A percentile compares a stretch with the other conserved stretches of the same genome.
Conservation (phyloP, 352 stramenopile genomes). For the Lagenidium sp. region DNA sequence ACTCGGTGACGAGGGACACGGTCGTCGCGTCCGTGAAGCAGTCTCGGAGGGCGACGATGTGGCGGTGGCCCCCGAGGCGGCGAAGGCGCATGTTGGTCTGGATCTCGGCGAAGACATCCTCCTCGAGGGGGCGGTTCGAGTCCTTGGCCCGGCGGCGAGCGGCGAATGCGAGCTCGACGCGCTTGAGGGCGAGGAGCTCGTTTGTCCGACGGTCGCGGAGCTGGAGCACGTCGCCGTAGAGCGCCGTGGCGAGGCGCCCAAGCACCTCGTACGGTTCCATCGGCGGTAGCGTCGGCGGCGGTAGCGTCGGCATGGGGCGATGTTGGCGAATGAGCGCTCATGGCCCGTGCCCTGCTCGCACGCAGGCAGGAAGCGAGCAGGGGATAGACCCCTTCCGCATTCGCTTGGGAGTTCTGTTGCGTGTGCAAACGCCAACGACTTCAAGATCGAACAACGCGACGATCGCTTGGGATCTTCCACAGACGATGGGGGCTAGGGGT, state of each 20-base stretch:
- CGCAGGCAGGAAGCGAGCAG: neutral
- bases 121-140: slow-evolving; percentile 36
- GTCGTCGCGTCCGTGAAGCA: slow-evolving; percentile 51
- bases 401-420: too few species aligned
- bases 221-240: slow-evolving; percentile 66
- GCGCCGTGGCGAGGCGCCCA: slow-evolving; percentile 46
- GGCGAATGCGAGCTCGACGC: slow-evolving; percentile 55
- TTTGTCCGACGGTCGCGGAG: slow-evolving; percentile 37
- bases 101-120: slow-evolving; percentile 64
- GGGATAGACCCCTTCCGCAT: too few species aligned
- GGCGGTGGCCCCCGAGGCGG: slow-evolving; percentile 45
- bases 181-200: slow-evolving; percentile 69
- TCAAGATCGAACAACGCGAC: neutral
- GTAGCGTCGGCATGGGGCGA: too few species aligned
- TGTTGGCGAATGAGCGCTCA: too few species aligned
- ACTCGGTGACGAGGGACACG: slow-evolving; percentile 63
- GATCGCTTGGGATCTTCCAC: too few species aligned
- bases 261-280: slow-evolving; percentile 39
- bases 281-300: neutral
- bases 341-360: too few species aligned
- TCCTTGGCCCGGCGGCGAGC: slow-evolving; percentile 37
- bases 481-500: too few species aligned
- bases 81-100: slow-evolving; percentile 56
- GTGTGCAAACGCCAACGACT: too few species aligned
- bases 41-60: slow-evolving; percentile 60